Base-by-base conservation (phyloP, 2,329 filamentous ascomycete species). In the Knoxdaviesia proteae region DNA sequence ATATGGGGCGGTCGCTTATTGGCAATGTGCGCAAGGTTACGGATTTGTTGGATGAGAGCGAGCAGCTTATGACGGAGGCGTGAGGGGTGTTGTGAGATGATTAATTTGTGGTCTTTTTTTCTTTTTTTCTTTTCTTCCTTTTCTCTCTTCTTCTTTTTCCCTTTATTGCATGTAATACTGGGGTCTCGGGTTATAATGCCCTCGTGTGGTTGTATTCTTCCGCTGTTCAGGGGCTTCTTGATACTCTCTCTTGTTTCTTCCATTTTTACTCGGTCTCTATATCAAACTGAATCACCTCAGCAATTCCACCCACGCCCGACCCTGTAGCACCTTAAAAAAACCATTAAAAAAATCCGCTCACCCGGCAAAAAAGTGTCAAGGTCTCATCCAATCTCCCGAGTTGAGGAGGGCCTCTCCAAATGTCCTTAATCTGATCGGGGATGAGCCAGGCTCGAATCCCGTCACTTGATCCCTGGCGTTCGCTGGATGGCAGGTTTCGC, bases 1-100 rank as follows among this genome's bases (percentile, higher is more conserved):
- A 84, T 3, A 77, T 94, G 53, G 92, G 88, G 38, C 73, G 74
- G 54, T 82, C 79, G 53, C 77, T 94, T 71, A 77, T 94, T 52
- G 71, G 70, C 48, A 87, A 94, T 58, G 53, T 96, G 58, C 77
- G 79, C 55, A 83, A 79, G 58, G 82, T 98, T 42, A 82, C 82
- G 48, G 81, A 84, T 50, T 67, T 94, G 59, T 61, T 98, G 54
- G 88, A 98, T 59, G 90, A 98, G 58, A 86, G 84, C 1, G 90
- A 98, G 66, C 81, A 90, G 58, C 64, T 94, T 49, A 80, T 92
- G 71, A 74, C 74, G 39, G 82, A 87, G 55, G 61, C 53, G 35
- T 61, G 47, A 47, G 34, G 31, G 40, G 42, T 10, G 20, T 35
- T 34, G 34, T 38, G 32, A 7, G 32, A 7, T 11, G 3, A 29